Percentiles rank a stretch among this genome's conserved stretches.
These are phyloP conservation scores for Rhodocollybia butyracea DNA, from an alignment of 768 basidiomycete species.

Conservation along the genomic window DNA sequence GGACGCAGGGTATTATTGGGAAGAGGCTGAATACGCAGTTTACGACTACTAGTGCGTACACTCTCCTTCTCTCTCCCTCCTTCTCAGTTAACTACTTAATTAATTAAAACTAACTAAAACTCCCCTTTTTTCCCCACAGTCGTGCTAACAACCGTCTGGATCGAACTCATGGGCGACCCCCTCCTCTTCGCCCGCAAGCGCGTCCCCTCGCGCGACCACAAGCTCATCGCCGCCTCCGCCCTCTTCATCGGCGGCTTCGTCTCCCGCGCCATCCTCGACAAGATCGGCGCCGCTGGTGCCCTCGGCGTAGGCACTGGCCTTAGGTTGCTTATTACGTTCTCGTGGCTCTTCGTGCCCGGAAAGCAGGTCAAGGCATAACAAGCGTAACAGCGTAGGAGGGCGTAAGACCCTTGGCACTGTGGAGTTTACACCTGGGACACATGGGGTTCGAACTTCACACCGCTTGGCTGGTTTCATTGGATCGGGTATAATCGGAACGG, in stretches of 20 bases:
- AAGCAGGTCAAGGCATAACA: background rate
- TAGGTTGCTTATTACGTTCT: constrained; percentile 55
- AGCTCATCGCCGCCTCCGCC: constrained; percentile 58
- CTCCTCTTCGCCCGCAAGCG: constrained; percentile 57
- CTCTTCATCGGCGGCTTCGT: constrained; percentile 78
- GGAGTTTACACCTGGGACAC: background rate
- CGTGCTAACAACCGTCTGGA: constrained; percentile 86
- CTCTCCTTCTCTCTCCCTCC: background rate
- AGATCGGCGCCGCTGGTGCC: constrained; percentile 58
- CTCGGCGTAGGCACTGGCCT: constrained; percentile 67
- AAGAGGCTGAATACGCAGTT: constrained; percentile 80
- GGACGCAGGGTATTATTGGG: constrained; percentile 83
- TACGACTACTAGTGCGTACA: constrained; percentile 63
- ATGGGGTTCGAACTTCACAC: background rate
- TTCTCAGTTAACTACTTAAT: background rate
- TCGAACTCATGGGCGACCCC: constrained; percentile 83
- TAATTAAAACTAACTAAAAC: no score
- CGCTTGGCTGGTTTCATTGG: no score
- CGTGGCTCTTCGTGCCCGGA: constrained; percentile 64
- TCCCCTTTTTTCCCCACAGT: constrained; percentile 46
- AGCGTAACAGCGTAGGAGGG: background rate
- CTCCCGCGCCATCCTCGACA: constrained; percentile 55
- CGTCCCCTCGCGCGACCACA: constrained; percentile 66
- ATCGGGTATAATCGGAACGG: no score
- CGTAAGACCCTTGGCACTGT: background rate